These are phyloP conservation scores for Cornus controversa DNA, from an alignment of 148 eudicot species.

Conservation along the genomic window DNA sequence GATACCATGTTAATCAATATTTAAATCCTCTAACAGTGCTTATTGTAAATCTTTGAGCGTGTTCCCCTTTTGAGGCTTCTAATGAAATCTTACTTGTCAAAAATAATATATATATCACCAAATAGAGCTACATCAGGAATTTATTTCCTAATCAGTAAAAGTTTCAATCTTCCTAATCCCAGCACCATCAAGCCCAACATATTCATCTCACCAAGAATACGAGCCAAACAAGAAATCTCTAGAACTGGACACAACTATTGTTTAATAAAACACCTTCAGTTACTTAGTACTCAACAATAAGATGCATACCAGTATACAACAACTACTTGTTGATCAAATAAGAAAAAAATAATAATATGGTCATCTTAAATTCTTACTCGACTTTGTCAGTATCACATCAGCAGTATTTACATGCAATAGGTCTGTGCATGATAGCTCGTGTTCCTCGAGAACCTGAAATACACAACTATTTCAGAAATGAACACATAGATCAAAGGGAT, in stretches of 20 bases:
- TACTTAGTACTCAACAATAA: not conserved
- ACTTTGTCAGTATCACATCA: slow-evolving; percentile 74
- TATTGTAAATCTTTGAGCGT: too few relatives aligned
- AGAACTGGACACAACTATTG: not conserved
- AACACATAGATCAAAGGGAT: not conserved
- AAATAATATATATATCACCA: not conserved
- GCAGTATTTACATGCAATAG: slow-evolving; percentile 77
- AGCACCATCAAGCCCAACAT: not conserved
- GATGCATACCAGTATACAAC: not conserved
- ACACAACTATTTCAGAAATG: not conserved
- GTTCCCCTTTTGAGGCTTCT: too few relatives aligned
- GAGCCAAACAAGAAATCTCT: not conserved
- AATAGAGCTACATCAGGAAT: slow-evolving; percentile 3
- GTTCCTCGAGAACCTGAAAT: slow-evolving; percentile 85
- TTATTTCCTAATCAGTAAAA: not conserved
- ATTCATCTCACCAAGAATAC: not conserved
- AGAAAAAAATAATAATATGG: not conserved
- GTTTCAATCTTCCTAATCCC: not conserved
- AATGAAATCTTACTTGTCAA: too few relatives aligned
- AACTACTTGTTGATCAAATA: not conserved
- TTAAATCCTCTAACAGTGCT: too few relatives aligned
- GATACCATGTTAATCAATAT: too few relatives aligned
- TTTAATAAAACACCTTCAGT: not conserved
- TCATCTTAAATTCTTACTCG: slow-evolving; percentile 51
- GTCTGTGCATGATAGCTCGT: slow-evolving; percentile 77